Conservation (phyloP, 2,329 filamentous ascomycete species). For the Fusarium bulbicola region DNA sequence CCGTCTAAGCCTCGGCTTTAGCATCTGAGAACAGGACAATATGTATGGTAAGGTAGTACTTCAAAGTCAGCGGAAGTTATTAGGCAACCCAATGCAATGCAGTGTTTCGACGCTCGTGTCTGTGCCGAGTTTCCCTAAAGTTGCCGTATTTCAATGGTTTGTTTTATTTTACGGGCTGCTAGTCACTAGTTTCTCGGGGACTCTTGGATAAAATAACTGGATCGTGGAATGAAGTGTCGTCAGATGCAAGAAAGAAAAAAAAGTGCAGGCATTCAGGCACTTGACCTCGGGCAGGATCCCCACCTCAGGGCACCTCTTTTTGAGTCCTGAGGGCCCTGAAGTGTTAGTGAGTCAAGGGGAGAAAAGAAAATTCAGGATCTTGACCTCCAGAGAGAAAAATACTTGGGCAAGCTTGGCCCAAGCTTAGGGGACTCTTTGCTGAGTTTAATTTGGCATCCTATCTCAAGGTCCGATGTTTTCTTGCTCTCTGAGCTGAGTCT, state of each 20-base stretch:
- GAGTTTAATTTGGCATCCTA: too few relatives aligned
- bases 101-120: conserved; percentile 8
- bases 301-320: conserved; percentile 1
- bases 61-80: not conserved
- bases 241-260: conserved; percentile 3
- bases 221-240: conserved; percentile 25
- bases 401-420: too few relatives aligned
- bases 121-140: conserved; percentile 20
- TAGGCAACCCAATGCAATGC: not conserved
- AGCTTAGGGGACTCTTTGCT: too few relatives aligned
- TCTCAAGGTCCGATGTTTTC: too few relatives aligned
- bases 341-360: not conserved
- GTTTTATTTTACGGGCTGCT: conserved; percentile 14
- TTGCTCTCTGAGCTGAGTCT: not conserved
- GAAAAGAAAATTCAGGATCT: too few relatives aligned
- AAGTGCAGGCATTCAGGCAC: not conserved
- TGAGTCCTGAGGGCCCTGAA: not conserved
- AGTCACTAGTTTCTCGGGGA: not conserved
- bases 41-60: not conserved
- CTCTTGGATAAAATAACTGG: conserved; percentile 3
- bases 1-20: conserved; percentile 21
- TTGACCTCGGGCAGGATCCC: not conserved
- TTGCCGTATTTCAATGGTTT: conserved; percentile 7
- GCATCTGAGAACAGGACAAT: not conserved
- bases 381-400: too few relatives aligned